Evolutionary conservation across 192 early-diverging fungal species (phyloP), one percentile per base, ranked within the genome.

Genomic region (Thamnidium elegans): DNA sequence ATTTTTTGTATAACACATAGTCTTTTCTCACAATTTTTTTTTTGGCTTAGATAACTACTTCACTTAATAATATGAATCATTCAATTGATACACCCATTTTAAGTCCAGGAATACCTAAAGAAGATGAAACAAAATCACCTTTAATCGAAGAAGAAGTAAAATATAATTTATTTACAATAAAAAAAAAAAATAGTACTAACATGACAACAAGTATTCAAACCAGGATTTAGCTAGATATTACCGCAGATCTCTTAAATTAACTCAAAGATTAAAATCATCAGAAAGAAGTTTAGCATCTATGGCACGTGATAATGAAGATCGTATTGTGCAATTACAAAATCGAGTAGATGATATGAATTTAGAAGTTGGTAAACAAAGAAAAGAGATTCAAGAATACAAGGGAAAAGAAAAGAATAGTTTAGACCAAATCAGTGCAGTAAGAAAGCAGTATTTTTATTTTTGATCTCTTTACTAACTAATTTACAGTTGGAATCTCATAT

Each of bases 221-320:
- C 30, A 62, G 31, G 60, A 62, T 32, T 63, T 63, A 47, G 68
- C 67, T 20, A 44, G 67, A 42, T 71, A 70, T 50, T 76, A 79
- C 45, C 64, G 68, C 17, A 52, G 71, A 58, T 73, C 77, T 2
- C 30, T 76, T 39, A 71, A 69, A 19, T 51, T 79, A 39, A 73
- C 77, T 11, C 67, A 75, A 42, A 56, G 73, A 43, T 47, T 79
- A n/a, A 79, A 79, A 69, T 68, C 69, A 56, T 73, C 70, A 13
- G 77, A 79, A 52, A 61, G 68, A n/a, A 72, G 71, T 60, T 59
- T 79, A 23, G 70, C 77, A 23, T 67, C 62, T 23, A 69, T 79
- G 62, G 62, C 77, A 31, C 70, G 71, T 64, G 70, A 79, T 58
- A 71, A 79, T 66, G 77, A 79, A 32, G 70, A 76, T 60, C 74